phyloP scores from a whole-genome alignment of 306 rosid species.

The Cucumis cinereus region DNA sequence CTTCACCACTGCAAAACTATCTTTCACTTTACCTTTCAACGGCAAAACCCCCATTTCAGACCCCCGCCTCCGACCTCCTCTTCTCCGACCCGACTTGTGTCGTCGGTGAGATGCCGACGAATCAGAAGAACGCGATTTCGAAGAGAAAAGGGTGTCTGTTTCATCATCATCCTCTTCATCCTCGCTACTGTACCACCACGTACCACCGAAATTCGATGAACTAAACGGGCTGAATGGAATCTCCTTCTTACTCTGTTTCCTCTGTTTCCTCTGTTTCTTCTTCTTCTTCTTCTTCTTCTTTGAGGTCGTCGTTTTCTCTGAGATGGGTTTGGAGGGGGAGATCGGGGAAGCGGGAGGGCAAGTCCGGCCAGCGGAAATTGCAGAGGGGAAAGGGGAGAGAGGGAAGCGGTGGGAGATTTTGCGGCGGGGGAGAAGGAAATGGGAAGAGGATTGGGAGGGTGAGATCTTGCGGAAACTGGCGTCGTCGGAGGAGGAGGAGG shows the following conservation, averaged over 20 bases:
- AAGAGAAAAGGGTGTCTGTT: conserved; percentile 69
- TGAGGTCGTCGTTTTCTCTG: not conserved
- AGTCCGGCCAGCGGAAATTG: conserved; percentile 1
- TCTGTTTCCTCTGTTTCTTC: conserved; percentile 28
- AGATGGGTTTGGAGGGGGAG: conserved; percentile 24
- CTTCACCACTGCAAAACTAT: conserved; percentile 88
- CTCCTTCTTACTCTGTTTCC: conserved; percentile 22
- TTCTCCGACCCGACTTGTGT: conserved; percentile 11
- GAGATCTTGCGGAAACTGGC: conserved; percentile 12
- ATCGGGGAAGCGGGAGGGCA: conserved; percentile 41
- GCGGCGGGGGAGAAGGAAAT: conserved; percentile 31
- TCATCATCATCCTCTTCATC: conserved; percentile 40
- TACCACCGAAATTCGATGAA: conserved; percentile 30
- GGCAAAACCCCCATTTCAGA: conserved; percentile 45
- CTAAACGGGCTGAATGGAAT: conserved; percentile 25
- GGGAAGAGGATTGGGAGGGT: conserved; percentile 25
- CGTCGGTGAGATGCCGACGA: conserved; percentile 45
- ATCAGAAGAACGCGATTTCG: conserved; percentile 58
- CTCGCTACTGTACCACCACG: conserved; percentile 73
- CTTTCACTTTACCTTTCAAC: conserved; percentile 61
- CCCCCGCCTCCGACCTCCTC: conserved; percentile 5
- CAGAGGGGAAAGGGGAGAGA: conserved; percentile 20
- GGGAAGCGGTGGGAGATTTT: conserved; percentile 26
- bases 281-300: conserved; percentile 17
- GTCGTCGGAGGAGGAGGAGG: conserved; percentile 5